A percentile compares a stretch with the other conserved stretches of the same genome.
phyloP scores from a whole-genome alignment of 768 basidiomycete genomes.

The Galerina sulciceps region DNA sequence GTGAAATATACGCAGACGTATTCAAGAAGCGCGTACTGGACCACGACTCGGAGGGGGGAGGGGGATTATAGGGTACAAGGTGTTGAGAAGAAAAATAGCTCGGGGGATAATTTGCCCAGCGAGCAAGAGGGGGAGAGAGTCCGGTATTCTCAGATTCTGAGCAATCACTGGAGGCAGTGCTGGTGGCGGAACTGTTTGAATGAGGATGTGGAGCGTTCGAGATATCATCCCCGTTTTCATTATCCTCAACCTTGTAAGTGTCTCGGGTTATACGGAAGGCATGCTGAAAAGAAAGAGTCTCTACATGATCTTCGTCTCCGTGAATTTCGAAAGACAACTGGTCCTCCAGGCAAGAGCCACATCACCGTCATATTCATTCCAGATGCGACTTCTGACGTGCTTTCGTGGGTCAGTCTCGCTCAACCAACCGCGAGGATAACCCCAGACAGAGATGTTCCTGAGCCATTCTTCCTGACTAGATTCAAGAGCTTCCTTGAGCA shows the following conservation, averaged over 20 bases:
- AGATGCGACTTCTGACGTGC: conserved; percentile 50
- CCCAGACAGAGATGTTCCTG: conserved; percentile 68
- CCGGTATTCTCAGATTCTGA: background rate
- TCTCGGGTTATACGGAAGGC: background rate
- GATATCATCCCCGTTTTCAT: too few relatives aligned
- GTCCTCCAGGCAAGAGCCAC: conserved; percentile 23
- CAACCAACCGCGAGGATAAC: conserved; percentile 79
- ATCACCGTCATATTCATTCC: conserved; percentile 38
- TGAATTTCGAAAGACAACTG: conserved; percentile 38
- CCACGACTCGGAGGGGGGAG: conserved; percentile 29
- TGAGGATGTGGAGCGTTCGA: background rate
- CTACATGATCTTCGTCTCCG: conserved; percentile 39
- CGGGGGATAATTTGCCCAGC: conserved; percentile 69
- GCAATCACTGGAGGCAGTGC: background rate
- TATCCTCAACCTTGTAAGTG: background rate
- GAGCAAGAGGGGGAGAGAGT: background rate
- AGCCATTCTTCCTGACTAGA: conserved; percentile 54
- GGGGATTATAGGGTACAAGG: conserved; percentile 42
- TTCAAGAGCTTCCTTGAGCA: conserved; percentile 61
- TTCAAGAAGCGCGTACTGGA: conserved; percentile 19
- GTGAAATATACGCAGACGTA: conserved; percentile 23
- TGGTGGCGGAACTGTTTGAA: background rate
- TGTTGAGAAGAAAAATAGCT: conserved; percentile 60
- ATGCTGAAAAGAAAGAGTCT: conserved; percentile 17
- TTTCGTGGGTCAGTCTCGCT: conserved; percentile 55